phyloP scores from a whole-genome alignment of 2,329 filamentous ascomycete genomes.

The Onygenales sp. region DNA sequence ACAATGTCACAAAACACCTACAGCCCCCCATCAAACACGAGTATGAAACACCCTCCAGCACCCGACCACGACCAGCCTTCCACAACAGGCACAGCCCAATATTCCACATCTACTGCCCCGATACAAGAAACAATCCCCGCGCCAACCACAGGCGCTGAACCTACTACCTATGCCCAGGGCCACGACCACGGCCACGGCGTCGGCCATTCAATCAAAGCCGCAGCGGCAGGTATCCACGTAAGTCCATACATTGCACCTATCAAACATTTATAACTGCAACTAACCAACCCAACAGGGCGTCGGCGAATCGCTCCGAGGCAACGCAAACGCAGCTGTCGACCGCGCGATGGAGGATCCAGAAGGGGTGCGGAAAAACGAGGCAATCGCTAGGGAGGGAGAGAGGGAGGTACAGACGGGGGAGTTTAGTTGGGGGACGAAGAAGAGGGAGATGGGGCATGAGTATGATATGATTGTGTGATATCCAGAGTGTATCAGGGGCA shows the following conservation, averaged over 20 bases:
- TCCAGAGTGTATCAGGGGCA: too few relatives aligned
- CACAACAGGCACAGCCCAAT: not conserved
- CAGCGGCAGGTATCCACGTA: constrained; percentile 27
- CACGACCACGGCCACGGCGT: constrained; percentile 4
- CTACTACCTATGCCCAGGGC: not conserved
- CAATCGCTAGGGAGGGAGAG: constrained; percentile 27
- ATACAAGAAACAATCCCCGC: not conserved
- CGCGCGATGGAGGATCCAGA: constrained; percentile 27
- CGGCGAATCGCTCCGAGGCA: constrained; percentile 32
- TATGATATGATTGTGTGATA: not conserved
- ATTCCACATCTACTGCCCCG: not conserved
- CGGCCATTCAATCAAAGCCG: constrained; percentile 18
- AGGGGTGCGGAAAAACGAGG: constrained; percentile 26
- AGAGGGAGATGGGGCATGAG: constrained; percentile 10
- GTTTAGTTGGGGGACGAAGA: constrained; percentile 16
- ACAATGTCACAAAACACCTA: not conserved
- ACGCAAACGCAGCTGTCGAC: constrained; percentile 28
- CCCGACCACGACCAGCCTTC: not conserved
- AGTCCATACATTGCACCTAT: constrained; percentile 10
- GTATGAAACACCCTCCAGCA: not conserved
- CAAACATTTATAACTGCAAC: not conserved
- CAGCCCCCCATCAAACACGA: not conserved
- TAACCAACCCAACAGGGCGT: constrained; percentile 20
- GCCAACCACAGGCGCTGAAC: too few relatives aligned
- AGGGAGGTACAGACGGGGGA: constrained; percentile 23